Base-by-base conservation (phyloP, 2,329 filamentous ascomycete genomes). In the Xylariaceae sp. region DNA sequence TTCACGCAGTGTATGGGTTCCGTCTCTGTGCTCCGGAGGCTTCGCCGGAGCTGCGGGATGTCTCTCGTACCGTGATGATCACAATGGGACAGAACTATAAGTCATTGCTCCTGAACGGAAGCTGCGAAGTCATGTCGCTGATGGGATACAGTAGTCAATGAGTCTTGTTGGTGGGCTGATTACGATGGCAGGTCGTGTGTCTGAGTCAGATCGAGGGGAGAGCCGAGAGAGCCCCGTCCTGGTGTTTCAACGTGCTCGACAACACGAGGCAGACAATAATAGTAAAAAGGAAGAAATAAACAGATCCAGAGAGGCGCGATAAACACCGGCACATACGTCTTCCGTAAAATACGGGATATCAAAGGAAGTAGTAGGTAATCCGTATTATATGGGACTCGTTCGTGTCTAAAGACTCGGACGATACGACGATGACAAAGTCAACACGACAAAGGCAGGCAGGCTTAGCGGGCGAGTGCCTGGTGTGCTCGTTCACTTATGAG, bases 231-330 rank as follows among this genome's bases (percentile, higher is more conserved):
- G 11, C 6, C 10, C 49, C 8, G 7, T 53, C 11, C 11, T 53
- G 35, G 15, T 23, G 51, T 42, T 23, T 39, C n/a, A 39, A 18
- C n/a, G 13, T 17, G 15, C 10, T 30, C n/a, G 51, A 53, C n/a
- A 34, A 53, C 61, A 65, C 53, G 48, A 60, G 52, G 23, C 42
- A 44, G 37, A n/a, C 10, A 35, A 51, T 2, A 35, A 35, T 5
- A 35, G 17, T 2, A 51, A 37, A 0, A 51, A 13, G 11, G 7
- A 30, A 23, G 13, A 50, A 17, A 50, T 9, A 50, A 50, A 30
- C 23, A 30, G 23, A 1, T 30, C 5, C 23, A 30, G 23, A 30
- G 4, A 4, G 23, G 23, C 23, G 23, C 23, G 23, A 30, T 8
- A n/a, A 47, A 18, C 7, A 47, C 44, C 11, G 23, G 23, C 23